These are phyloP conservation scores for Nelumbo lutea DNA, from an alignment of 164 flowering plant species.

Conservation along the genomic window DNA sequence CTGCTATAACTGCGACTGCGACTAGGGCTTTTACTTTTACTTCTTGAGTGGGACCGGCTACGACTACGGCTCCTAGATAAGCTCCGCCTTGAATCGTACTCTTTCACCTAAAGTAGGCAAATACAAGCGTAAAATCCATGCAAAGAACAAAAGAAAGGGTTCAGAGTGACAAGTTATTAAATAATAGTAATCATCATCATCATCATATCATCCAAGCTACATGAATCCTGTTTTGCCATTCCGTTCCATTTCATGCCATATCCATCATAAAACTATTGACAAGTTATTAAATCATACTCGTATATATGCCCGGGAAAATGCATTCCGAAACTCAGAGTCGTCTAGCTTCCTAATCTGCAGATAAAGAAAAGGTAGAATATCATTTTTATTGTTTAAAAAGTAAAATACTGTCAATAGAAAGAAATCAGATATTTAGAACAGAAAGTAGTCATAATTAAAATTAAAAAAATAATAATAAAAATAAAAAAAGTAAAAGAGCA, in stretches of 20 bases:
- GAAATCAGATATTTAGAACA: background rate
- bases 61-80: constrained; percentile 57
- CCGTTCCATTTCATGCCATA: too few species aligned
- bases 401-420: background rate
- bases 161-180: background rate
- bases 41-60: constrained; percentile 51
- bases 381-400: background rate
- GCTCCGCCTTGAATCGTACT: constrained; percentile 66
- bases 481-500: background rate
- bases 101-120: constrained; percentile 58
- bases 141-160: background rate
- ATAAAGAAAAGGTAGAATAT: background rate
- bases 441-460: background rate
- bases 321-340: constrained; percentile 87
- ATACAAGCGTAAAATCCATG: background rate
- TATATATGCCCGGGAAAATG: constrained; percentile 65
- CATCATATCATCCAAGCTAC: too few species aligned
- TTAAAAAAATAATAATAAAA: background rate
- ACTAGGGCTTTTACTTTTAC: constrained; percentile 42
- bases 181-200: background rate
- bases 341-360: constrained; percentile 75
- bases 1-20: constrained; percentile 36
- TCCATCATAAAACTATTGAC: too few species aligned
- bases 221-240: too few species aligned
- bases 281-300: constrained; percentile 36